Percentiles rank a stretch among this genome's conserved stretches.
Evolutionary conservation across 106 monocot genomes (phyloP).

Genomic region (Ottelia alismoides): DNA sequence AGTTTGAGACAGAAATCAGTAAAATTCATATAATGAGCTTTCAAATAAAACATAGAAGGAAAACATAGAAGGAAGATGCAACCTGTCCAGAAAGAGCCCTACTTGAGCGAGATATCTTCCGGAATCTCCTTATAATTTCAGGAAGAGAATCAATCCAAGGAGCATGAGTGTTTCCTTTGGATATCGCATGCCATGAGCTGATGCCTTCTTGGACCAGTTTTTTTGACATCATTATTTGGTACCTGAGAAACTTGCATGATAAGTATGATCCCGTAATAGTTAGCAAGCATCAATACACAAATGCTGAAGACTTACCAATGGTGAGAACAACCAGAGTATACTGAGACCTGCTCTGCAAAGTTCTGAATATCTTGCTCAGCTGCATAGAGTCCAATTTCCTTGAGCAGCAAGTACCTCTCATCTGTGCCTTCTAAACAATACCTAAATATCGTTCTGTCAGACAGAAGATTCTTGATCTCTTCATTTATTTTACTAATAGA

Average conservation of each 20-base stretch:
- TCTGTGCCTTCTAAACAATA: constrained; percentile 71
- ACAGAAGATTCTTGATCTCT: constrained; percentile 20
- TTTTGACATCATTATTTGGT: constrained; percentile 70
- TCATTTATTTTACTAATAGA: constrained; percentile 12
- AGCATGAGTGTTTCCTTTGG: constrained; percentile 30
- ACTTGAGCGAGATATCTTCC: constrained; percentile 50
- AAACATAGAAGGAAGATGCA: neutral
- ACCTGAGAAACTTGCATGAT: constrained; percentile 19
- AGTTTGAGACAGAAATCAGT: neutral
- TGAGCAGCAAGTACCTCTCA: constrained; percentile 53
- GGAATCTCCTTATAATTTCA: constrained; percentile 70
- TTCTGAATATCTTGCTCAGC: constrained; percentile 43
- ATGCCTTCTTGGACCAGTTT: constrained; percentile 39
- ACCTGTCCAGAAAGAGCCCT: constrained; percentile 79
- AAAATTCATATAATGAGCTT: neutral
- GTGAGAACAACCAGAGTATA: constrained; percentile 82
- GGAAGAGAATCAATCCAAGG: constrained; percentile 63
- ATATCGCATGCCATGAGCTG: constrained; percentile 63
- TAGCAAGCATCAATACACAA: too few species aligned
- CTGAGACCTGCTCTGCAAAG: constrained; percentile 65
- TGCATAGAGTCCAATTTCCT: constrained; percentile 25
- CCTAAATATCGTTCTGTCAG: constrained; percentile 54
- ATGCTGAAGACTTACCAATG: constrained; percentile 46
- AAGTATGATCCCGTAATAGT: constrained; percentile 2
- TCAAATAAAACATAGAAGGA: too few species aligned